Base-by-base conservation (phyloP, 1,284 basidiomycete genomes). In the Leccinum solheimii region DNA sequence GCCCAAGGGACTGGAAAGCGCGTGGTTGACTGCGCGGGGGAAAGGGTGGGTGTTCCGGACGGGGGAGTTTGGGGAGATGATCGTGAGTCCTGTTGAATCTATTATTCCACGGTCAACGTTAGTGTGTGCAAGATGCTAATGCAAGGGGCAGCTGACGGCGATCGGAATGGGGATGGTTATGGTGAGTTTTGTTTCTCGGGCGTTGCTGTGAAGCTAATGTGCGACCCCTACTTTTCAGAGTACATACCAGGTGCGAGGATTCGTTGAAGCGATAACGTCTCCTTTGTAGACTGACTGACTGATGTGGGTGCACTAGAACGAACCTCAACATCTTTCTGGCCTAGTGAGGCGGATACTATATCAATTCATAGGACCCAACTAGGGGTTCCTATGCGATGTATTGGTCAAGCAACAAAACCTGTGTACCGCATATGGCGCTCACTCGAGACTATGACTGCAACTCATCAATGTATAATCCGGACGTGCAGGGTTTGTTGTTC, bases 121-220 rank as follows among this genome's bases (percentile, higher is more conserved):
- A 3, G 7, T n/a, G 1, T 62, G 34, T 50, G 32, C 64, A 38
- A 23, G 45, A 50, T 61, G 7, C 58, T 75, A 43, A 73, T 55
- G 14, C 54, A 49, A 40, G 19, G 45, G 1, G 9, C 62, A 83
- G 79, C 73, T 91, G 55, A 85, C 87, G 43, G 87, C 88, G 19
- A 78, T 88, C 52, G 94, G 90, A 19, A 92, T 96, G 89, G 88
- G 87, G 1, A 92, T 97, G 89, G 90, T 96, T 26, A 97, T 97
- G 95, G 91, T 87, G 65, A 64, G 83, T 63, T 51, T 59, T 30
- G 21, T 50, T 59, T 59, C 11, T 50, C 21, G 43, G 7, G 7
- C 21, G 13, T 21, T 49, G 50, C 21, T 27, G 21, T 14, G 30
- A 55, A 26, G 16, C 68, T 68, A 54, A 69, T 59, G 30, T 45